phyloP scores from a whole-genome alignment of 2,329 filamentous ascomycete species.

The Trichoderma gracile region DNA sequence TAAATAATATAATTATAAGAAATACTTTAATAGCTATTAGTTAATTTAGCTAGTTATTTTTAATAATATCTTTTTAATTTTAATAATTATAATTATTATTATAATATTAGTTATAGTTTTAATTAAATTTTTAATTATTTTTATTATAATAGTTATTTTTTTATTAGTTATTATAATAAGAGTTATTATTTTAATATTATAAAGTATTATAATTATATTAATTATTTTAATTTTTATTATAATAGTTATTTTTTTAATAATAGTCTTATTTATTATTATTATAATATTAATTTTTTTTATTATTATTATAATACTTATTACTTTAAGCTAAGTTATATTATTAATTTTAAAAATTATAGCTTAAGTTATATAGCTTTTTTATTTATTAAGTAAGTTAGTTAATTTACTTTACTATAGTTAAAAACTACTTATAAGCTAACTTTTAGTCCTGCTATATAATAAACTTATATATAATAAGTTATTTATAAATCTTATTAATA shows the following conservation, averaged over 20 bases:
- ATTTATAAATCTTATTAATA: background rate
- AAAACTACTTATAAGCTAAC: background rate
- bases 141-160: background rate
- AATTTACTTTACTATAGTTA: background rate
- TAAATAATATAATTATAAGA: background rate
- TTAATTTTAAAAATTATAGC: background rate
- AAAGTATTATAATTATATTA: background rate
- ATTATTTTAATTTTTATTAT: background rate
- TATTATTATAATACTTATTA: background rate
- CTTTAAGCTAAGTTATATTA: no score
- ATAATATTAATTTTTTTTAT: background rate
- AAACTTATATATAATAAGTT: background rate
- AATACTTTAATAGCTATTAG: background rate
- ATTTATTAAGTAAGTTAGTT: background rate
- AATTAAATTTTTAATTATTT: no score
- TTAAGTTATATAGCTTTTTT: background rate
- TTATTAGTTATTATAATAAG: background rate
- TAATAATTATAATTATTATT: background rate
- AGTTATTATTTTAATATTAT: background rate
- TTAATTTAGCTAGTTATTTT: no score
- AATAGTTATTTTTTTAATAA: background rate
- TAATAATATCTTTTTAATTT: background rate
- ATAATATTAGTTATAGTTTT: background rate
- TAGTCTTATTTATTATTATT: background rate
- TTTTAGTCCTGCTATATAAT: background rate